Evolutionary conservation across 2,329 filamentous ascomycete species (phyloP).

Genomic region (Cladosporium sp.): DNA sequence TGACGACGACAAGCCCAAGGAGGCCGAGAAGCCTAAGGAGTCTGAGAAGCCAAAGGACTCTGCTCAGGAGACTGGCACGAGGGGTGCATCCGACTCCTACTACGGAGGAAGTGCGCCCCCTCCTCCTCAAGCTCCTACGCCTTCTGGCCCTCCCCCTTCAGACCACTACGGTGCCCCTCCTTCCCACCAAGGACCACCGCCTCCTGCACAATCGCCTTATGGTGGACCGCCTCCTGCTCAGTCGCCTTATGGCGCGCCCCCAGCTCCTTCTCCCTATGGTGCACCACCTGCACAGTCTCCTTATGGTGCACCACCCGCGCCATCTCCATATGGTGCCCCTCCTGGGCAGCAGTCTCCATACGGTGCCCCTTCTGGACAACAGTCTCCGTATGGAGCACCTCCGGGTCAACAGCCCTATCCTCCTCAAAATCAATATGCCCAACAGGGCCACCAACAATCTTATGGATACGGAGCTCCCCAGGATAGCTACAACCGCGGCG

Average conservation of each 20-base stretch:
- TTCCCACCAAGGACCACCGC: slow-evolving; percentile 14
- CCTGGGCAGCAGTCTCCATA: not conserved
- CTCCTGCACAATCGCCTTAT: slow-evolving; percentile 23
- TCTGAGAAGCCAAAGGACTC: slow-evolving; percentile 34
- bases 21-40: slow-evolving; percentile 31
- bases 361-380: slow-evolving; percentile 2
- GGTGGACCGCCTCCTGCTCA: slow-evolving; percentile 11
- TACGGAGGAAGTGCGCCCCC: slow-evolving; percentile 13
- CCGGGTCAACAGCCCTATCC: slow-evolving; percentile 20
- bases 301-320: slow-evolving; percentile 10
- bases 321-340: slow-evolving; percentile 11
- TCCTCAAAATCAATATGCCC: slow-evolving; percentile 21
- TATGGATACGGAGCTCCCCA: slow-evolving; percentile 27
- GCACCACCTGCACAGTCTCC: slow-evolving; percentile 4
- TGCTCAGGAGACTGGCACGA: slow-evolving; percentile 28
- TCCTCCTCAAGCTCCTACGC: slow-evolving; percentile 7
- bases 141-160: slow-evolving; percentile 12
- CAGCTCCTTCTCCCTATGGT: slow-evolving; percentile 3
- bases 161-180: not conserved
- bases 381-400: slow-evolving; percentile 5
- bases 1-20: slow-evolving; percentile 34
- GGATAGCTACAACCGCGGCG: slow-evolving; percentile 29
- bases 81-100: slow-evolving; percentile 16
- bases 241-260: slow-evolving; percentile 7
- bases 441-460: slow-evolving; percentile 24